Base-by-base conservation (phyloP, 768 basidiomycete species). In the Mycena amicta region DNA sequence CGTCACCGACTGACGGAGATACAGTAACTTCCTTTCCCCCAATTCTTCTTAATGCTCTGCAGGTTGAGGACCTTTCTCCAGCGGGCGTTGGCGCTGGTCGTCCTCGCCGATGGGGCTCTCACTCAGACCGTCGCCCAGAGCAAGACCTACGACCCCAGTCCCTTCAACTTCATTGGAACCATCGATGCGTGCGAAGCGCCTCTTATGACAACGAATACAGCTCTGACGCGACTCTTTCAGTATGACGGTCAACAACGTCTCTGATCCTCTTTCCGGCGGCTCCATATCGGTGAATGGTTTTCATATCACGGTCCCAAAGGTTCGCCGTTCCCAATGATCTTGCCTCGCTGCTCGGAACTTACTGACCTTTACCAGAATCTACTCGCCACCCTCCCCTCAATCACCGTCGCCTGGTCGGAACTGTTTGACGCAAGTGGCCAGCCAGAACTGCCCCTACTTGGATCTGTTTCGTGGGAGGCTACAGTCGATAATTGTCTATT, bases 371-470 rank as follows among this genome's bases (percentile, higher is more conserved):
- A 4, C 16, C 39, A 57, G 56, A 57, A 57, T 37, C 50, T 52
- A 15, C 50, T 57, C 50, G 50, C 51, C 1, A 57, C 56, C 23
- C 50, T 57, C 4, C 56, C 56, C 16, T 57, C 56, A 31, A 57
- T 57, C 15, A 46, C 49, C 16, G 31, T 39, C 4, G 56, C 56
- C 11, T 57, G 56, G 56, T n/a, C 50, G 27, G 56, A 57, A 26
- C 23, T 57, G 39, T 57, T 57, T 28, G 50, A 57, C n/a, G n/a
- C 6, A 37, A 37, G 11, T 18, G 46, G 23, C 15, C 3, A 2
- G 23, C 55, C 55, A 3, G 8, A 5, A 13, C n/a, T 56, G 16
- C 55, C 55, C 3, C 30, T 49, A 31, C 20, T 56, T 18, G 43
- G 43, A 31, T 50, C 45, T 37, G 55, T 56, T 16, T 47, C 55